These are phyloP conservation scores for Jasminum sambac DNA, from an alignment of 257 asterid genomes.

Conservation along the genomic window DNA sequence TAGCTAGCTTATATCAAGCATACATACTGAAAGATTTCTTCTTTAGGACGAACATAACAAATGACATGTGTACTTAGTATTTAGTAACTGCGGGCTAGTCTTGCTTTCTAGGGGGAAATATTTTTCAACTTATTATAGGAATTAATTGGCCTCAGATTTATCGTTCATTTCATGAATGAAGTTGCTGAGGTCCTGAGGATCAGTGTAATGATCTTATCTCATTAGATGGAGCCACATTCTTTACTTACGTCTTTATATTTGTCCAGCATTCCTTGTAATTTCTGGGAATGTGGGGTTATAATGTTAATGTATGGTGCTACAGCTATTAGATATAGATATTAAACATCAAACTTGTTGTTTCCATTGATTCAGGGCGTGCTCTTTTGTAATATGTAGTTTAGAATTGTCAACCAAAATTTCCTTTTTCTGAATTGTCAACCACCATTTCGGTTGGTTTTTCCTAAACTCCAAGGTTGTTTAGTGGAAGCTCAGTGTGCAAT, in stretches of 20 bases:
- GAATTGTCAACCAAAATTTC: too few relatives aligned
- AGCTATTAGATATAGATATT: neutral
- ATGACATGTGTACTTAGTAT: neutral
- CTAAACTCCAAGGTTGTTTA: too few relatives aligned
- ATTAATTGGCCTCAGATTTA: neutral
- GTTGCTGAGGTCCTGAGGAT: neutral
- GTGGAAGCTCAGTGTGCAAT: too few relatives aligned
- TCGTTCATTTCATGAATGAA: neutral
- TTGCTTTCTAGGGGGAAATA: neutral
- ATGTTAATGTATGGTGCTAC: neutral
- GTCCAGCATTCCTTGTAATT: slow-evolving; percentile 13
- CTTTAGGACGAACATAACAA: neutral
- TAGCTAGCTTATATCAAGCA: neutral
- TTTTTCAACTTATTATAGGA: neutral
- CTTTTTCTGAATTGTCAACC: too few relatives aligned
- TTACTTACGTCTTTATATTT: slow-evolving; percentile 1
- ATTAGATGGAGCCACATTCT: slow-evolving; percentile 20
- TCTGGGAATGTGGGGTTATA: slow-evolving; percentile 4
- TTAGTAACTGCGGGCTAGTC: neutral
- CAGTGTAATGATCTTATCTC: slow-evolving; percentile 23
- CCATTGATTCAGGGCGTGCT: neutral
- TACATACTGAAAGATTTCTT: neutral
- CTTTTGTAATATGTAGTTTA: neutral
- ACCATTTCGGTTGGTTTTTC: too few relatives aligned
- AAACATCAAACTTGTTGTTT: neutral